These are phyloP conservation scores for Raphanus hybrid DNA, from an alignment of 441 rosid genomes.

Conservation along the genomic window DNA sequence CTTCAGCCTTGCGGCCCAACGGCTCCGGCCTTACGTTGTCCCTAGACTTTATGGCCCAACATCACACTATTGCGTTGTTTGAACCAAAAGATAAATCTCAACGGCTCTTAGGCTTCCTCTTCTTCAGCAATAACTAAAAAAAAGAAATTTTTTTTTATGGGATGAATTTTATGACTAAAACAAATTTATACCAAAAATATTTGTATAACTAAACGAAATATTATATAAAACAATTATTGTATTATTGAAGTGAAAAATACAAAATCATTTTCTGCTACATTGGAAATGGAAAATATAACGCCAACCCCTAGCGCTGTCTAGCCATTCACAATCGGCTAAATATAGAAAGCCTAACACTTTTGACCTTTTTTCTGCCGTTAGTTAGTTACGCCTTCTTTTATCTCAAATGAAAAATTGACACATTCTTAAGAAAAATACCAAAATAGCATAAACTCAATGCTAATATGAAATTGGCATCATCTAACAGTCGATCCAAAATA, in stretches of 20 bases:
- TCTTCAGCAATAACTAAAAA: no score
- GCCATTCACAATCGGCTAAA: neutral
- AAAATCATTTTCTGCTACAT: neutral
- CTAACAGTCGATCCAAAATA: neutral
- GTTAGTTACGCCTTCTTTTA: no score
- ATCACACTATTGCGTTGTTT: no score
- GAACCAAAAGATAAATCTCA: neutral
- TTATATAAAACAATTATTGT: no score
- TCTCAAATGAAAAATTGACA: neutral
- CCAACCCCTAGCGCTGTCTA: neutral
- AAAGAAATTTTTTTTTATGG: no score
- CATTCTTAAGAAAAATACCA: neutral
- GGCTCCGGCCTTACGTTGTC: no score
- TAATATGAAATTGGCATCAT: neutral
- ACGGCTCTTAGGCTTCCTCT: neutral
- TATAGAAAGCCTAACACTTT: neutral
- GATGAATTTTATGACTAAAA: no score
- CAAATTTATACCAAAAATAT: no score
- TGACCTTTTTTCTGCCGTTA: neutral
- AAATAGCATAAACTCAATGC: neutral
- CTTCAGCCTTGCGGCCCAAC: no score
- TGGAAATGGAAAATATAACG: neutral
- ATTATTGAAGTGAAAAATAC: no score
- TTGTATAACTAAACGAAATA: no score
- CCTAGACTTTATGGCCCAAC: no score